These are phyloP conservation scores for Beauveria brongniartii DNA, from an alignment of 2,329 filamentous ascomycete genomes.

Conservation along the genomic window DNA sequence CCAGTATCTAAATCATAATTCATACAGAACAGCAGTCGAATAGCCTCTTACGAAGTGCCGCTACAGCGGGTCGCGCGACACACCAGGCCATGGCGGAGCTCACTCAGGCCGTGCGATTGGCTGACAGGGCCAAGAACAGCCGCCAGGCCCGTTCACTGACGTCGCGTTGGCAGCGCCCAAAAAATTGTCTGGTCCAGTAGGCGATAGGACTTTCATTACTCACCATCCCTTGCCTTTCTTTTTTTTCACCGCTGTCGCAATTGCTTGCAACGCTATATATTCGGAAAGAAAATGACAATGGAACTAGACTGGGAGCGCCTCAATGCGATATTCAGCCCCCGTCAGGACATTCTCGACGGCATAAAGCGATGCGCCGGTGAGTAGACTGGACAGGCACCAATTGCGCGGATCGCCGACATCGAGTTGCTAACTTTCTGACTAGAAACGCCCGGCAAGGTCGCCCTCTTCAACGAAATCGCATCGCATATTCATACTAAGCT, in stretches of 20 bases:
- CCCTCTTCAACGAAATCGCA: slow-evolving; percentile 50
- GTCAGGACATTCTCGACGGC: slow-evolving; percentile 47
- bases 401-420: background rate
- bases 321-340: slow-evolving; percentile 43
- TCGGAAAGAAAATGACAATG: slow-evolving; percentile 28
- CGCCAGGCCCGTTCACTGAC: slow-evolving; percentile 6
- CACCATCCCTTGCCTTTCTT: background rate
- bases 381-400: slow-evolving; percentile 11
- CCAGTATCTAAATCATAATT: background rate
- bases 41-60: background rate
- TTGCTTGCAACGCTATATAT: background rate
- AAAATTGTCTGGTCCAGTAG: background rate
- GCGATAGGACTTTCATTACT: background rate
- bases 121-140: background rate
- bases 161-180: slow-evolving; percentile 1
- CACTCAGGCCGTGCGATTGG: background rate
- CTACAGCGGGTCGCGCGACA: background rate
- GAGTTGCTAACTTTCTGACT: slow-evolving; percentile 2
- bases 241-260: background rate
- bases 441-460: slow-evolving; percentile 43
- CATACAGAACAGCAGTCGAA: too few relatives aligned
- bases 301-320: slow-evolving; percentile 43
- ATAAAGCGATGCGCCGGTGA: slow-evolving; percentile 47
- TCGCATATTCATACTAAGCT: slow-evolving; percentile 40
- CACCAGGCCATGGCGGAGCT: background rate